phyloP scores from a whole-genome alignment of 1,284 basidiomycete genomes.

The Fomitopsis schrenkii region DNA sequence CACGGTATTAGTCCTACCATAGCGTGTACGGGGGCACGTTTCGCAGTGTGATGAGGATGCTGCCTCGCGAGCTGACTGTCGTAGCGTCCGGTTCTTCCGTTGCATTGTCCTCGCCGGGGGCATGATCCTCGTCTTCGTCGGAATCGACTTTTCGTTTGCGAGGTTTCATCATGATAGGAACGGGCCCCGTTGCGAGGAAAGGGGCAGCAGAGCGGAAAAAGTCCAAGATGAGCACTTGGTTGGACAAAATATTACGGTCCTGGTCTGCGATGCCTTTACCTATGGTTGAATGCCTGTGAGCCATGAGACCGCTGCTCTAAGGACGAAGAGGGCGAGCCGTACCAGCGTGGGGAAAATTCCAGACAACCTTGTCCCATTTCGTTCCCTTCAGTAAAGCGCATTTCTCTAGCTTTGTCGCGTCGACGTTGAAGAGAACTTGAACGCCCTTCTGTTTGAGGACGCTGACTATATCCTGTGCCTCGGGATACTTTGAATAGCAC shows the following conservation, averaged over 20 bases:
- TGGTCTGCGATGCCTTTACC: constrained; percentile 94
- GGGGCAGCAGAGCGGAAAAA: constrained; percentile 77
- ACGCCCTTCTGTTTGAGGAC: constrained; percentile 58
- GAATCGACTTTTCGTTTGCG: constrained; percentile 46
- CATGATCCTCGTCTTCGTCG: constrained; percentile 34
- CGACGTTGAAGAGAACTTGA: constrained; percentile 79
- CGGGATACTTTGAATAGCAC: constrained; percentile 85
- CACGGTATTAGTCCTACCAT: constrained; percentile 50
- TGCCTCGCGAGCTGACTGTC: constrained; percentile 37
- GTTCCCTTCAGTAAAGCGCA: constrained; percentile 48
- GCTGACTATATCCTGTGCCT: constrained; percentile 61
- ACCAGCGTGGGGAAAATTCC: constrained; percentile 98
- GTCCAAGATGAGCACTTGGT: constrained; percentile 84
- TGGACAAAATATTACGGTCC: constrained; percentile 89
- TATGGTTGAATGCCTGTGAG: constrained; percentile 27
- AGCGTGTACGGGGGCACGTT: constrained; percentile 86
- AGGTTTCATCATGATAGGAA: constrained; percentile 38
- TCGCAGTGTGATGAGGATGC: constrained; percentile 85
- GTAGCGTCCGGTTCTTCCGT: background rate
- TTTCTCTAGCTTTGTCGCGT: constrained; percentile 77
- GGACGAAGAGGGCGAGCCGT: constrained; percentile 20
- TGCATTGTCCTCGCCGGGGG: constrained; percentile 25
- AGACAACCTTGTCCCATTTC: constrained; percentile 80
- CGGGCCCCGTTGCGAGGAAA: constrained; percentile 57
- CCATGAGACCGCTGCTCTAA: background rate